Evolutionary conservation across 139 green algal species (phyloP).

Genomic region (Volvox reticuliferus): DNA sequence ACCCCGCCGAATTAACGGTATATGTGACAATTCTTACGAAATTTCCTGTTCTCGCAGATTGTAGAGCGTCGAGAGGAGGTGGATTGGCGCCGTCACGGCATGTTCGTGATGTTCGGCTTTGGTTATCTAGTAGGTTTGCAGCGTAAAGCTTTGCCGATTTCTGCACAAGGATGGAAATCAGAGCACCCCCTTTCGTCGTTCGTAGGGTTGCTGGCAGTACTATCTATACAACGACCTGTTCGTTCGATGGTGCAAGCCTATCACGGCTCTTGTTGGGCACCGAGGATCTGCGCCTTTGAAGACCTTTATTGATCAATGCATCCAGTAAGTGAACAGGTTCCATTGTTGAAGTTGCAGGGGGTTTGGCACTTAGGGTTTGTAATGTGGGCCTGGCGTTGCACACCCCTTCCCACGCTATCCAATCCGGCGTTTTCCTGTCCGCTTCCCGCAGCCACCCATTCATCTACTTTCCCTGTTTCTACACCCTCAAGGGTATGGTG

Average conservation of each 20-base stretch:
- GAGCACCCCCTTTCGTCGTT: no score
- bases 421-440: neutral
- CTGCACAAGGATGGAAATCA: no score
- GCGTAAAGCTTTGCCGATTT: neutral
- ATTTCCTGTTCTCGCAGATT: slow-evolving; percentile 60
- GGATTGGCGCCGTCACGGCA: slow-evolving; percentile 82
- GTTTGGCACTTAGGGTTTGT: no score
- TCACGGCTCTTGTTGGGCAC: slow-evolving; percentile 83
- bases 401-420: no score
- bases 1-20: neutral
- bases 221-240: slow-evolving; percentile 92
- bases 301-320: slow-evolving; percentile 89
- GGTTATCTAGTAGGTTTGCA: slow-evolving; percentile 74
- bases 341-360: no score
- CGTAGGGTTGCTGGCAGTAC: slow-evolving; percentile 89
- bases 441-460: slow-evolving; percentile 81
- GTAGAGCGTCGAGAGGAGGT: slow-evolving; percentile 83
- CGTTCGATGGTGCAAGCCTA: slow-evolving; percentile 72
- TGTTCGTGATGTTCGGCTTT: slow-evolving; percentile 89
- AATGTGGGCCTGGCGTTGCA: no score
- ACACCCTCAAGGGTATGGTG: slow-evolving; percentile 79
- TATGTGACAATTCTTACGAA: neutral
- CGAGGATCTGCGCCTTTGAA: slow-evolving; percentile 79
- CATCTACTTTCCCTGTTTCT: slow-evolving; percentile 92
- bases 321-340: slow-evolving; percentile 69